Evolutionary conservation across 495 filamentous ascomycete species (phyloP), one percentile per base, ranked within the genome.

Genomic region (Aspergillus sclerotiicarbonarius): DNA sequence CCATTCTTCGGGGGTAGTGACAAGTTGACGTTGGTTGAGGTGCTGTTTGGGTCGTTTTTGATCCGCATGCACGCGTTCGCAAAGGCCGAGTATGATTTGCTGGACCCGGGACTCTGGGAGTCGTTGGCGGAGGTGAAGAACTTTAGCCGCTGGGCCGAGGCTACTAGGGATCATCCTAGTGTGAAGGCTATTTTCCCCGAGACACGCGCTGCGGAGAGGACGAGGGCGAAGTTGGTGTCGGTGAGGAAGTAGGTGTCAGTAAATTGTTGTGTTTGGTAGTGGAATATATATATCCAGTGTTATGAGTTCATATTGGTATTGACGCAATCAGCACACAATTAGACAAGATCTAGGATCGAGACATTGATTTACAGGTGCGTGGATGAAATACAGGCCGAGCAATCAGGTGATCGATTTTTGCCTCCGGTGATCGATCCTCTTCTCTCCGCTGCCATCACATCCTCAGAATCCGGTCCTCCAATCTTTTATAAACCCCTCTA

Each of bases 1-100:
- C 91, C 90, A 0, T 96, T 88, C 75, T 96, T 94, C 73, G 87
- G 86, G n/a, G 91, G 91, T 0, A 87, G 84, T 54, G 76, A 86
- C 51, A 86, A 82, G 65, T 62, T 93, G 33, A 93, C 90, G 2
- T 72, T 91, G 30, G 91, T 84, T 13, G 91, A 95, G 84, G 90
- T 91, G 74, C 76, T 86, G 44, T 84, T 82, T 0, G 90, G 85
- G 0, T 86, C 87, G 0, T 90, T 91, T 69, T 63, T 88, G 15
- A 46, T 92, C 13, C 80, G 89, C 12, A 61, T 87, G 16, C 70
- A 84, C 43, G 62, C 69, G 6, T 76, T 84, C 47, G 61, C 73
- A 0, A 82, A 82, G 64, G 68, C 78, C 10, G 77, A 77, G 5
- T 56, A 78, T 54, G 76, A 74, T 0, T 58, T 88, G 10, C 55